Percentiles rank a stretch among this genome's conserved stretches.
Evolutionary conservation across 805 yeast genomes (phyloP).

Genomic region (Teunomyces atbi): DNA sequence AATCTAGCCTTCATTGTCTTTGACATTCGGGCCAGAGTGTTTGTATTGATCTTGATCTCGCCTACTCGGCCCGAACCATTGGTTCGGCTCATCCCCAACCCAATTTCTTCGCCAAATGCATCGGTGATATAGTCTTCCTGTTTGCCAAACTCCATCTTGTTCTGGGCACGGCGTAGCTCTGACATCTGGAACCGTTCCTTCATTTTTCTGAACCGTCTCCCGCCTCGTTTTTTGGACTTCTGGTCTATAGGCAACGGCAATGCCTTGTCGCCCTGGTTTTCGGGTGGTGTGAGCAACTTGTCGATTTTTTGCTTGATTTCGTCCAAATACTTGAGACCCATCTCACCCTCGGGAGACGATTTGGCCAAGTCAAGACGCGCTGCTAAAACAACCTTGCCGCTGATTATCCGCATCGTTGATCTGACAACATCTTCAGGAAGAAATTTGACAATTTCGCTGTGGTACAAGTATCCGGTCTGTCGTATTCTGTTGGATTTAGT

Average conservation of each 20-base stretch:
- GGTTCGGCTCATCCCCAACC: conserved; percentile 67
- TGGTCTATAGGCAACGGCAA: conserved; percentile 74
- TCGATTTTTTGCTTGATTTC: conserved; percentile 67
- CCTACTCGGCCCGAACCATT: conserved; percentile 20
- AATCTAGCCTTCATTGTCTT: conserved; percentile 58
- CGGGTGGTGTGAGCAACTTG: conserved; percentile 77
- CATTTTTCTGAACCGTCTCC: conserved; percentile 72
- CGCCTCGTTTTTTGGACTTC: conserved; percentile 83
- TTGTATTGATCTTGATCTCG: conserved; percentile 36
- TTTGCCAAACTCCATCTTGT: conserved; percentile 79
- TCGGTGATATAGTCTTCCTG: conserved; percentile 62
- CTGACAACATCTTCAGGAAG: conserved; percentile 58
- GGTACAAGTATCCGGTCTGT: conserved; percentile 68
- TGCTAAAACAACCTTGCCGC: conserved; percentile 79
- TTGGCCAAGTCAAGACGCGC: conserved; percentile 72
- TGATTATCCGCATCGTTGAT: conserved; percentile 72
- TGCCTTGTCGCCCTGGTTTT: conserved; percentile 54
- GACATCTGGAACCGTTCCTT: conserved; percentile 81
- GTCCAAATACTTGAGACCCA: conserved; percentile 57
- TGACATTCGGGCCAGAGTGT: conserved; percentile 57
- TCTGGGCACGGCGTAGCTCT: conserved; percentile 78
- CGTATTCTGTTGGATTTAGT: conserved; percentile 42
- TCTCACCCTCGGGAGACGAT: conserved; percentile 41
- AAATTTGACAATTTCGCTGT: conserved; percentile 55
- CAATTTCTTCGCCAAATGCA: conserved; percentile 76